phyloP scores from a whole-genome alignment of 257 asterid species.

The Voacanga thouarsii region DNA sequence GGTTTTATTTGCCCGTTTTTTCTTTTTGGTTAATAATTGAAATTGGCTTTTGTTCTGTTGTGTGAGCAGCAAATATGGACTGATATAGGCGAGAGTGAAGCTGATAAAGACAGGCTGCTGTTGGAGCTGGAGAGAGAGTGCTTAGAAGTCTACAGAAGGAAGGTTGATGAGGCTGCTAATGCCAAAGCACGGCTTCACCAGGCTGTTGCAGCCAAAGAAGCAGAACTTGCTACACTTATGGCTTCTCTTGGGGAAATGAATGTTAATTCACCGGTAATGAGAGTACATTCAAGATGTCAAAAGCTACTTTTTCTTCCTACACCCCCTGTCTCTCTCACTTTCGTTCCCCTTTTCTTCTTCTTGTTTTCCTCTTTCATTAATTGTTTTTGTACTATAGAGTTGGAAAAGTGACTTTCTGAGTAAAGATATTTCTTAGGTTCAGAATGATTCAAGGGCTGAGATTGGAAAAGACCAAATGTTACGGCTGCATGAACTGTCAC shows the following conservation, averaged over 20 bases:
- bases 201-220: slow-evolving; percentile 80
- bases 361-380: no score
- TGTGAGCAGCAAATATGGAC: slow-evolving; percentile 82
- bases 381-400: not conserved
- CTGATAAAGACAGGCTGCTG: slow-evolving; percentile 74
- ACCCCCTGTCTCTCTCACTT: no score
- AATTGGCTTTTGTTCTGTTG: not conserved
- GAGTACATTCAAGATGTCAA: not conserved
- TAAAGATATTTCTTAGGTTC: no score
- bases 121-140: slow-evolving; percentile 88
- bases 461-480: not conserved
- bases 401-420: no score
- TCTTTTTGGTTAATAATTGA: not conserved
- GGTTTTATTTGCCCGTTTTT: not conserved
- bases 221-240: slow-evolving; percentile 82
- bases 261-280: slow-evolving; percentile 55
- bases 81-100: slow-evolving; percentile 85
- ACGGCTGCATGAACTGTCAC: not conserved
- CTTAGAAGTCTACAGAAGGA: slow-evolving; percentile 71
- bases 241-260: slow-evolving; percentile 82
- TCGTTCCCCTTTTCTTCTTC: no score
- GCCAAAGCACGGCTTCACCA: slow-evolving; percentile 79
- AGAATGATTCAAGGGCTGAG: no score
- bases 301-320: not conserved
- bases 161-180: slow-evolving; percentile 82